Base-by-base conservation (phyloP, 2,329 filamentous ascomycete species). In the Trichoderma sp. region DNA sequence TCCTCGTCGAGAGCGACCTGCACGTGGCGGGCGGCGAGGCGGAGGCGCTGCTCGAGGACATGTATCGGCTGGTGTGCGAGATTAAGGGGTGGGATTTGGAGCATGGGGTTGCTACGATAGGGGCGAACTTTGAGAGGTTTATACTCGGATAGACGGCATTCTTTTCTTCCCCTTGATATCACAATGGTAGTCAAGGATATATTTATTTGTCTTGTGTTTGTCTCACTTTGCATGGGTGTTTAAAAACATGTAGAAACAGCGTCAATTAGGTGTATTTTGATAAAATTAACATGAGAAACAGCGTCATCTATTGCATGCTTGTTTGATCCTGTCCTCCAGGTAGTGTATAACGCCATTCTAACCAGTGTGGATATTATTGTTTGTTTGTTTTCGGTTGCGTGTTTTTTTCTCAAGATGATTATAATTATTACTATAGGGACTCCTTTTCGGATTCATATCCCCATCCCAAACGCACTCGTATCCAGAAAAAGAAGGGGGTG, bases 1-100 rank as follows among this genome's bases (percentile, higher is more conserved):
- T 99, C 13, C 85, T 99, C 23, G 86, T 97, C 3, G 96, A 99
- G 81, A 98, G 94, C 79, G 96, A 99, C 81, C 80, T 98, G 72
- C 93, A 98, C 80, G 88, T 84, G 23, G 96, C 95, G 0, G 96
- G 96, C 0, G 85, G 90, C 1, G 83, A 86, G 65, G 97, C 98
- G 93, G 96, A 98, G 78, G 81, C 83, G 3, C 83, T 89, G 72
- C 82, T 99, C 13, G 92, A 95, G 78, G 87, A 92, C 59, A 91
- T 95, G 73, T 89, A 92, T 70, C 85, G 91, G n/a, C 89, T 87
- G 73, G 88, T 98, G 6, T 98, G 95, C 78, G 81, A 87, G 63
- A 84, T 94, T 59, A 96, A 94, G 75, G 90, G 88, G 1, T 98
- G 96, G 95, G 79, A 81, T 0, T 80, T 97, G 71, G 86, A 91